phyloP scores from a whole-genome alignment of 2,329 filamentous ascomycete species.

The Pseudopyrenochaeta lycopersici region DNA sequence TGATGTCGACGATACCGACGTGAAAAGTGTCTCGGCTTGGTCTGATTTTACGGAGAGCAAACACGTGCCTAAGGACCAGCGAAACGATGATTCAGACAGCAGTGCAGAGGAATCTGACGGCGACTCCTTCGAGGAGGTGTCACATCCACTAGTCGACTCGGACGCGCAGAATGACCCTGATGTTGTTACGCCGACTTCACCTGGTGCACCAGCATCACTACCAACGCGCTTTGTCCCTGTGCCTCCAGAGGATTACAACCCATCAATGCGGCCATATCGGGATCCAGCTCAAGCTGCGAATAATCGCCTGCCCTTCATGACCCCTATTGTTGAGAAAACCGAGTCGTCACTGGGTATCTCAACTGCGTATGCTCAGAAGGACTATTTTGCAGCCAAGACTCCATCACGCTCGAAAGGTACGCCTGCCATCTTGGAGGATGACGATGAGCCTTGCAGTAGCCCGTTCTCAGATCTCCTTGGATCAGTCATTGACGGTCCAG shows the following conservation, averaged over 20 bases:
- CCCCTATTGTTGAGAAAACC: slow-evolving; percentile 94
- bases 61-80: slow-evolving; percentile 65
- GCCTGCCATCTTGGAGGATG: slow-evolving; percentile 50
- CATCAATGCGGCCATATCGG: slow-evolving; percentile 80
- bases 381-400: slow-evolving; percentile 75
- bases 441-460: slow-evolving; percentile 68
- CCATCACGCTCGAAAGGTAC: slow-evolving; percentile 69
- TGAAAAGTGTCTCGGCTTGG: slow-evolving; percentile 75
- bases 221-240: slow-evolving; percentile 77
- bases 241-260: slow-evolving; percentile 85
- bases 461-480: slow-evolving; percentile 74
- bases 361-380: slow-evolving; percentile 60
- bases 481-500: slow-evolving; percentile 53
- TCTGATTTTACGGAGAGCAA: slow-evolving; percentile 83
- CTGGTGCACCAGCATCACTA: slow-evolving; percentile 41
- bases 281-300: slow-evolving; percentile 83
- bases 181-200: slow-evolving; percentile 59
- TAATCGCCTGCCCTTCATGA: slow-evolving; percentile 97
- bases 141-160: slow-evolving; percentile 34
- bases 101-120: slow-evolving; percentile 45
- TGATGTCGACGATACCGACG: slow-evolving; percentile 47
- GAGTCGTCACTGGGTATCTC: slow-evolving; percentile 78
- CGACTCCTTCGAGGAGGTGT: slow-evolving; percentile 46
- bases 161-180: slow-evolving; percentile 48
- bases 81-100: slow-evolving; percentile 47